Conservation (phyloP, 768 basidiomycete species). For the Suillus paluster region DNA sequence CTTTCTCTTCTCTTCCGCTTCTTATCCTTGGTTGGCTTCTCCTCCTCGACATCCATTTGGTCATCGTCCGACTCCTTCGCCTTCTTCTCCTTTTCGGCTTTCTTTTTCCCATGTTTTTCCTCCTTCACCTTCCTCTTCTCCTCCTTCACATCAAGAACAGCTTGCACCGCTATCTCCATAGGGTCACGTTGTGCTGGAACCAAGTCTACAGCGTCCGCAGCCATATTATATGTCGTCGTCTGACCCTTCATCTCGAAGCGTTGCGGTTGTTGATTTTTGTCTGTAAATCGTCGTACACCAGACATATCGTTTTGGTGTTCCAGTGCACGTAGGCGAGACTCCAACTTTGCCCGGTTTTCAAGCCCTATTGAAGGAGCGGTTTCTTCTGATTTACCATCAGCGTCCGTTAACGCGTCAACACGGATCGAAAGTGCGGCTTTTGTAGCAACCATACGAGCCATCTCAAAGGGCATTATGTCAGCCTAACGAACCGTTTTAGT, state of each 20-base stretch:
- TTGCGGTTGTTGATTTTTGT: conserved; percentile 68
- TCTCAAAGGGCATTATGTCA: conserved; percentile 47
- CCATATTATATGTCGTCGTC: conserved; percentile 82
- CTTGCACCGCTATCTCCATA: conserved; percentile 74
- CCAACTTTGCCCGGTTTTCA: conserved; percentile 93
- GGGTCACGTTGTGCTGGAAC: conserved; percentile 87
- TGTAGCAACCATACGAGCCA: conserved; percentile 99
- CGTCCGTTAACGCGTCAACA: conserved; percentile 94
- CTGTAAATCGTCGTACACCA: conserved; percentile 68
- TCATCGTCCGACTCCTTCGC: conserved; percentile 39
- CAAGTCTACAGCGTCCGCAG: conserved; percentile 81
- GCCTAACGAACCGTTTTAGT: conserved; percentile 4
- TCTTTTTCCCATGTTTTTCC: conserved; percentile 74
- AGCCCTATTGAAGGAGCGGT: conserved; percentile 86
- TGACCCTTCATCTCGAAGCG: conserved; percentile 84
- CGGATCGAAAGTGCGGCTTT: conserved; percentile 97
- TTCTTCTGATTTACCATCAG: conserved; percentile 86
- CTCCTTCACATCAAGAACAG: conserved; percentile 80
- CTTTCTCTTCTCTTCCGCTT: conserved; percentile 60
- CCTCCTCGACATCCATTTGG: conserved; percentile 52
- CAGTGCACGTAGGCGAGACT: conserved; percentile 87
- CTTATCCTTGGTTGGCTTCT: conserved; percentile 43
- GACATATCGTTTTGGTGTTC: conserved; percentile 81
- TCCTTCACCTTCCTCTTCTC: conserved; percentile 86
- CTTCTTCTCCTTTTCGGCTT: conserved; percentile 54